A percentile compares a stretch with the other conserved stretches of the same genome.
Evolutionary conservation across 2,329 filamentous ascomycete species (phyloP).

Genomic region (Colletotrichum sidae): DNA sequence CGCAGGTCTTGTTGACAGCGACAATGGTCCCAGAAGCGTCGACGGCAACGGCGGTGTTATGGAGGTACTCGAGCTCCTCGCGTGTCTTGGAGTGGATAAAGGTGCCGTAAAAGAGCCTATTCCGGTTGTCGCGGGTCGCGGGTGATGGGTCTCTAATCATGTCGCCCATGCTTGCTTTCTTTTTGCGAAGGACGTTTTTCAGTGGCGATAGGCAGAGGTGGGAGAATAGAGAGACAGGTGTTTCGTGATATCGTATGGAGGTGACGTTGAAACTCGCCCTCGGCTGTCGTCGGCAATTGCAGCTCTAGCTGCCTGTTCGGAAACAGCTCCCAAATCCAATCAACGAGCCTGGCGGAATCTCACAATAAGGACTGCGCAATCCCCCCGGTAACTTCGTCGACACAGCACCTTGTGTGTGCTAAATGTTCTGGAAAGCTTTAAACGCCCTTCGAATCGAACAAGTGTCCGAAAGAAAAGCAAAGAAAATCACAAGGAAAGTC

Average conservation of each 20-base stretch:
- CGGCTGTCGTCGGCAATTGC: constrained; percentile 17
- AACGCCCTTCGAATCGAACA: neutral
- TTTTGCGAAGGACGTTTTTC: too few relatives aligned
- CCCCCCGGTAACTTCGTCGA: too few relatives aligned
- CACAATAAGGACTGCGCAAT: neutral
- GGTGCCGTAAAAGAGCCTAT: constrained; percentile 64
- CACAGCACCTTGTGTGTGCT: too few relatives aligned
- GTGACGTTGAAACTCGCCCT: neutral
- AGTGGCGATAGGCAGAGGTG: neutral
- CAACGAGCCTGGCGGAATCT: neutral
- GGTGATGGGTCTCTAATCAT: constrained; percentile 32
- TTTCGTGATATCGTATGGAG: neutral
- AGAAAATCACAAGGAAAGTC: neutral
- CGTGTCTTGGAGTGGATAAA: constrained; percentile 66
- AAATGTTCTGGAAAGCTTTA: neutral
- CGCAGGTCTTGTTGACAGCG: constrained; percentile 54
- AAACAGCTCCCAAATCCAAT: too few relatives aligned
- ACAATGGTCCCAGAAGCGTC: constrained; percentile 62
- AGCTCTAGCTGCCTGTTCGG: neutral
- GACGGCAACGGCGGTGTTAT: constrained; percentile 64
- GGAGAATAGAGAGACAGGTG: neutral
- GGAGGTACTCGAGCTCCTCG: constrained; percentile 62
- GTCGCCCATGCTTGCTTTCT: constrained; percentile 25
- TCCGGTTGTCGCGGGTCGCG: constrained; percentile 36
- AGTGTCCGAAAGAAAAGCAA: constrained; percentile 4